These are phyloP conservation scores for Poterioochromonas sp. DNA, from an alignment of 352 stramenopile species.

Conservation along the genomic window DNA sequence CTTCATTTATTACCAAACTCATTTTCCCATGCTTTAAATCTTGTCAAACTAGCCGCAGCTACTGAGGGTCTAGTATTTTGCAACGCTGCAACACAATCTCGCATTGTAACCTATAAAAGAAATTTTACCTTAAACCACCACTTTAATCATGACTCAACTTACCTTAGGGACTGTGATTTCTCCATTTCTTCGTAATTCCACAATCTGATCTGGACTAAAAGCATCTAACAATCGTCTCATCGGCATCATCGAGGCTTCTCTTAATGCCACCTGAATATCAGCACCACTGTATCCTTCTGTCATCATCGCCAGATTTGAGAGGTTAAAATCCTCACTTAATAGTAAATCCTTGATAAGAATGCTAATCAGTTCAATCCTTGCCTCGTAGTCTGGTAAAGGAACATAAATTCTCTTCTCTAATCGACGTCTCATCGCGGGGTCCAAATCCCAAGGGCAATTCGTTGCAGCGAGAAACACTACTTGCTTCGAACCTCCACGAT, in stretches of 20 bases:
- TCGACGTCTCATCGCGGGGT: constrained; percentile 82
- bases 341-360: constrained; percentile 47
- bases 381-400: constrained; percentile 53
- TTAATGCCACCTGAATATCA: constrained; percentile 66
- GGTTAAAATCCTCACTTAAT: constrained; percentile 47
- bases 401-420: constrained; percentile 92
- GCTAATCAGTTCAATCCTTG: constrained; percentile 43
- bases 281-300: constrained; percentile 72
- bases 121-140: neutral
- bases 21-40: neutral
- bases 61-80: constrained; percentile 8
- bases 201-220: neutral
- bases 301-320: constrained; percentile 53
- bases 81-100: neutral
- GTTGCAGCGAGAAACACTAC: constrained; percentile 77
- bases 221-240: constrained; percentile 48
- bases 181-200: neutral
- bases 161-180: neutral
- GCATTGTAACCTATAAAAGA: neutral
- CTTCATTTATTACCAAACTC: constrained; percentile 23
- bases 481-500: constrained; percentile 57
- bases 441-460: constrained; percentile 93
- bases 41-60: neutral
- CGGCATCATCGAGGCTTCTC: constrained; percentile 58
- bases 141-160: neutral